Base-by-base conservation (phyloP, 768 basidiomycete species). In the Amyloporia xantha region DNA sequence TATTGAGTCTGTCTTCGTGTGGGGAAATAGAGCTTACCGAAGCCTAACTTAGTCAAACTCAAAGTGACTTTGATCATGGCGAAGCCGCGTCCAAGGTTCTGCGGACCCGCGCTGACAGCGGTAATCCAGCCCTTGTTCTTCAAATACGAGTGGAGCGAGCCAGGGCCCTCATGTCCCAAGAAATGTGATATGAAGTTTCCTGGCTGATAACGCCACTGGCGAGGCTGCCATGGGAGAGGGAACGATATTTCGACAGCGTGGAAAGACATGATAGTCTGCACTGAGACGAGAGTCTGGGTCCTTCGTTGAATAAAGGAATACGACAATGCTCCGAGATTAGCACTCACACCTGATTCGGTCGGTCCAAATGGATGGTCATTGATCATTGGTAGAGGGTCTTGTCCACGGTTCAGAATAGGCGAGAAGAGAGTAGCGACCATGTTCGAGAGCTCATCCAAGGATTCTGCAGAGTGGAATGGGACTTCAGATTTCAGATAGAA, bases 41-140 rank as follows among this genome's bases (percentile, higher is more conserved):
- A 86, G 1, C 96, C 96, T 50, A 89, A 82, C 30, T 78, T 74
- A 0, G 96, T 96, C 54, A 99, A 67, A 58, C 86, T 69, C 20
- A 87, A 71, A 1, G 82, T 84, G n/a, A 88, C 65, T 63, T 89
- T 93, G 70, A 96, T 90, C 75, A 90, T 84, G 35, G 83, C 86
- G 62, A 97, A 91, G 0, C 92, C 91, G 53, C 89, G 77, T 17
- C 78, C 89, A 5, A 90, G 75, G 27, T 73, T 69, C 56, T 86
- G 84, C 2, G 78, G 73, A 1, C 86, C 91, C 38, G 82, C 74
- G 47, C 75, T 79, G 43, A 98, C 70, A 11, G 73, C 72, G 24
- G 84, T 91, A 30, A 87, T 76, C 91, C 92, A 95, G 2, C 91
- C 89, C 60, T 85, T 86, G 53, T 75, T 73, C 69, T 95, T 98